Percentiles rank a stretch among this genome's conserved stretches.
phyloP scores from a whole-genome alignment of 1,284 basidiomycete species.

The Rhizopogon parksii region DNA sequence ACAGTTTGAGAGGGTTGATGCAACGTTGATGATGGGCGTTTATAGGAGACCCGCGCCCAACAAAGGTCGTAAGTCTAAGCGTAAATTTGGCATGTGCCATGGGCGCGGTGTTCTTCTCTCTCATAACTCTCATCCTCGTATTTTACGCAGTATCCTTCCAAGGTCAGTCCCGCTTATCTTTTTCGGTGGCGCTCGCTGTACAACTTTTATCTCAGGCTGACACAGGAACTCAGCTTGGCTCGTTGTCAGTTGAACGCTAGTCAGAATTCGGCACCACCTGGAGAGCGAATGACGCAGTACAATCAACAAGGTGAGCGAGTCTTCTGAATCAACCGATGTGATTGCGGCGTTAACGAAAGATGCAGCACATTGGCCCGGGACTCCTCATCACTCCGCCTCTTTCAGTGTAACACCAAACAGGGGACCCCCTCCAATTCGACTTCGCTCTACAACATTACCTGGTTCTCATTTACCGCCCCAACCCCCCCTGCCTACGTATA shows the following conservation, averaged over 20 bases:
- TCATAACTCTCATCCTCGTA: neutral
- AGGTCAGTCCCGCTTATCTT: neutral
- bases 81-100: neutral
- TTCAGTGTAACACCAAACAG: constrained; percentile 16
- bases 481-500: neutral
- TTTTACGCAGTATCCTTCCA: neutral
- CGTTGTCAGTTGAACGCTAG: neutral
- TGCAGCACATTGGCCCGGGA: neutral
- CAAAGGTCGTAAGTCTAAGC: neutral
- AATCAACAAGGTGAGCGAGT: neutral
- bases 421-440: constrained; percentile 12
- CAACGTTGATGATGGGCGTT: neutral
- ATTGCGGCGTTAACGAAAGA: neutral
- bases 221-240: neutral
- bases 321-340: neutral
- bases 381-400: constrained; percentile 21
- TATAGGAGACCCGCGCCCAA: neutral
- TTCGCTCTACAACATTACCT: constrained; percentile 19
- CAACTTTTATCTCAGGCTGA: too few species aligned
- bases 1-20: neutral
- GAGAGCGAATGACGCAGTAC: neutral
- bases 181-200: too few species aligned
- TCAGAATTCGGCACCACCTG: neutral
- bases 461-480: constrained; percentile 3
- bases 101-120: neutral